Conservation (phyloP, 768 basidiomycete species). For the Hydnomerulius pinastri region DNA sequence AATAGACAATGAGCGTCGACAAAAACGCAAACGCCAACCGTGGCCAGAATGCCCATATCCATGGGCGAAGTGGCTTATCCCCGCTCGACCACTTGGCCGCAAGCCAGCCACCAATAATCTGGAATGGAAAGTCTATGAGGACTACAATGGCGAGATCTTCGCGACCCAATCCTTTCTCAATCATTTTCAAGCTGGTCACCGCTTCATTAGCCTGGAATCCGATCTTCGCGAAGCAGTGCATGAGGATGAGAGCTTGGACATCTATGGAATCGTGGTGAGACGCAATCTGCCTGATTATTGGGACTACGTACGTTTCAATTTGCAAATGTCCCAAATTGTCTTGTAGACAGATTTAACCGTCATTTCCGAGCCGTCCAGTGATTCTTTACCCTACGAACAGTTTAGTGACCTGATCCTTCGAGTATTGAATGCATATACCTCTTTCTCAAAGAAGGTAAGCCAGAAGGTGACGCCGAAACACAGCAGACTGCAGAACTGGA, state of each 20-base stretch:
- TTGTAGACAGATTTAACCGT: conserved; percentile 88
- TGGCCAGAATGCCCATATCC: conserved; percentile 92
- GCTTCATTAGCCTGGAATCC: conserved; percentile 95
- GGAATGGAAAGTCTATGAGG: conserved; percentile 96
- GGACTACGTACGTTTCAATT: conserved; percentile 71
- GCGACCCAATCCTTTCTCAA: conserved; percentile 94
- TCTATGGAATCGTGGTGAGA: conserved; percentile 49
- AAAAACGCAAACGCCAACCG: conserved; percentile 73
- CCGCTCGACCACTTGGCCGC: conserved; percentile 91
- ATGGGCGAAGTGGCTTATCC: conserved; percentile 76
- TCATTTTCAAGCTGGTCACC: conserved; percentile 87
- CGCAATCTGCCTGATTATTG: neutral
- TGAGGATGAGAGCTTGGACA: conserved; percentile 80
- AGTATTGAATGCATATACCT: conserved; percentile 51
- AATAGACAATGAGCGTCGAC: conserved; percentile 76
- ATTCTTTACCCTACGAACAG: conserved; percentile 66
- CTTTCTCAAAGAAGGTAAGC: conserved; percentile 85
- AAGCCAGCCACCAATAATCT: conserved; percentile 92
- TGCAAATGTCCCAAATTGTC: conserved; percentile 93
- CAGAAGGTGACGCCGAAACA: conserved; percentile 88
- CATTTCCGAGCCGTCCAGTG: conserved; percentile 77
- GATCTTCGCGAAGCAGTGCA: conserved; percentile 91
- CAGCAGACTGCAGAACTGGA: conserved; percentile 82
- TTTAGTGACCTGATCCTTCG: neutral
- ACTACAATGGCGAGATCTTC: conserved; percentile 97